These are phyloP conservation scores for Dioszegia aurantiaca DNA, from an alignment of 768 basidiomycete species.

Conservation along the genomic window DNA sequence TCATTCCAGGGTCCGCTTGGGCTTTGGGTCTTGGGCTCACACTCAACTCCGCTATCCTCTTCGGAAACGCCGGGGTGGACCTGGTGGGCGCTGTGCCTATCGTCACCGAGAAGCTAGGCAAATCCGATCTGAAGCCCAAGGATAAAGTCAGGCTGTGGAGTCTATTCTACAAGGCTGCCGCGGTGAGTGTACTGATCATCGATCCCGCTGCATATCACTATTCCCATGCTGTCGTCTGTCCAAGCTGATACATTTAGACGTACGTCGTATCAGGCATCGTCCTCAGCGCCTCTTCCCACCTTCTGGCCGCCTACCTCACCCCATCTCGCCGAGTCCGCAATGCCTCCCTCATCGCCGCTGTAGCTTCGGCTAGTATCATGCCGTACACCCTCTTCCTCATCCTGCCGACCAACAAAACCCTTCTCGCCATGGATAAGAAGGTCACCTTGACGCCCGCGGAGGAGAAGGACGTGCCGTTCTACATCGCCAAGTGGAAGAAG, in stretches of 20 bases:
- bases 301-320: slow-evolving; percentile 17
- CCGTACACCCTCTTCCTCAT: slow-evolving; percentile 16
- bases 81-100: slow-evolving; percentile 15
- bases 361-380: slow-evolving; percentile 4
- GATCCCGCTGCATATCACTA: too few species aligned
- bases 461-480: slow-evolving; percentile 14
- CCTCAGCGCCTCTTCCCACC: slow-evolving; percentile 5
- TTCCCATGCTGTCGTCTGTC: too few species aligned
- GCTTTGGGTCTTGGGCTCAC: slow-evolving; percentile 8
- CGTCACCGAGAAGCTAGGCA: slow-evolving; percentile 9
- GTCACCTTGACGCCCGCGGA: slow-evolving; percentile 5
- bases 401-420: slow-evolving; percentile 13
- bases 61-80: slow-evolving; percentile 10
- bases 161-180: slow-evolving; percentile 14
- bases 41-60: slow-evolving; percentile 18
- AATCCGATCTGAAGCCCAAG: slow-evolving; percentile 3
- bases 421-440: slow-evolving; percentile 5
- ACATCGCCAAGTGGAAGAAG: slow-evolving; percentile 5
- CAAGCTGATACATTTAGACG: background rate
- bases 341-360: slow-evolving; percentile 6
- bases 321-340: slow-evolving; percentile 10
- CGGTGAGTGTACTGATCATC: slow-evolving; percentile 8
- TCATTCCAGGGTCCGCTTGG: slow-evolving; percentile 7
- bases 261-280: slow-evolving; percentile 12
- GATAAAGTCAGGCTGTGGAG: slow-evolving; percentile 20